phyloP scores from a whole-genome alignment of 176 grass and related monocot genomes.

The Chloris gayana region DNA sequence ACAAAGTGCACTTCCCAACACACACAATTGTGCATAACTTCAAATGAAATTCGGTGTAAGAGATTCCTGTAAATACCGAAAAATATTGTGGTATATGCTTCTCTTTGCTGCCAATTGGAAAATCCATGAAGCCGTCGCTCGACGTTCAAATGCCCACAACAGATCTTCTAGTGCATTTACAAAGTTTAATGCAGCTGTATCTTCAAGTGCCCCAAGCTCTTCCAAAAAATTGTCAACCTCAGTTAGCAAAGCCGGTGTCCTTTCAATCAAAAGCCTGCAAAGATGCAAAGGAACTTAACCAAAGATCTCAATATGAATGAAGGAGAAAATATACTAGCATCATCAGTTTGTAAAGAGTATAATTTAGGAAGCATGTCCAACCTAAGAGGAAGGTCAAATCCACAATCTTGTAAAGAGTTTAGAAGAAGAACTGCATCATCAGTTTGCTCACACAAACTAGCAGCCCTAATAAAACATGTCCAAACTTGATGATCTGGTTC shows the following conservation, averaged over 20 bases:
- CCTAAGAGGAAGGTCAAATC: slow-evolving; percentile 93
- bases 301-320: slow-evolving; percentile 28
- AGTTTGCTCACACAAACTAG: slow-evolving; percentile 82
- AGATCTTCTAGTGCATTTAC: slow-evolving; percentile 95
- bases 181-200: slow-evolving; percentile 82
- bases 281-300: slow-evolving; percentile 30
- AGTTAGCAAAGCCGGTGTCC: slow-evolving; percentile 49
- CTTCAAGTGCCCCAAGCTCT: slow-evolving; percentile 56
- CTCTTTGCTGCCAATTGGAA: slow-evolving; percentile 85
- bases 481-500: slow-evolving; percentile 92
- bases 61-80: slow-evolving; percentile 58
- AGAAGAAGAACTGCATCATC: slow-evolving; percentile 77
- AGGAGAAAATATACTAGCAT: not conserved
- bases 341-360: too few species aligned
- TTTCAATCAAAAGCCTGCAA: slow-evolving; percentile 70
- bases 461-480: slow-evolving; percentile 92
- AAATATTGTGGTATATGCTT: slow-evolving; percentile 77
- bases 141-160: slow-evolving; percentile 87
- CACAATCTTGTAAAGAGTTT: slow-evolving; percentile 65
- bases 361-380: slow-evolving; percentile 27
- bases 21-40: not conserved
- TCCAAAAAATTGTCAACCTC: slow-evolving; percentile 64
- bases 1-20: slow-evolving; percentile 6
- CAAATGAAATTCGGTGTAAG: slow-evolving; percentile 29
- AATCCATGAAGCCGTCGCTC: slow-evolving; percentile 83